These are phyloP conservation scores for Erythrobasidium hasegawianum DNA, from an alignment of 1,284 basidiomycete species.

Conservation along the genomic window DNA sequence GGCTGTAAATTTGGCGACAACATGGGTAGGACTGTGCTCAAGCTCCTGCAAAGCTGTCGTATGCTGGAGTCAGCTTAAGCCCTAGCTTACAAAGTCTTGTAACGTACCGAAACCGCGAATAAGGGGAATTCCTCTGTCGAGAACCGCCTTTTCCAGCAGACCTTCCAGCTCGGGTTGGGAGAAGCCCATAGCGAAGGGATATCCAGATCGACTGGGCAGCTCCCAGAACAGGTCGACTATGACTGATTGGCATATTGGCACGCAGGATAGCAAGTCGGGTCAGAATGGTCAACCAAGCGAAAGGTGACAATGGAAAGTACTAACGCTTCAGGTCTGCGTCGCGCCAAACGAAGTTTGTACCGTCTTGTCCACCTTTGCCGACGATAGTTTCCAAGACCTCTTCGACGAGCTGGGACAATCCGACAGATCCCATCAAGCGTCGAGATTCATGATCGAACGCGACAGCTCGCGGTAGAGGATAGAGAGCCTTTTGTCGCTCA, in stretches of 20 bases:
- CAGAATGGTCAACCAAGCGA: too few relatives aligned
- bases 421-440: conserved; percentile 24
- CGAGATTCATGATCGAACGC: conserved; percentile 38
- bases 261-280: too few relatives aligned
- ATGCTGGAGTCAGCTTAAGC: too few relatives aligned
- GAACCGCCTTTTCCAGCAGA: conserved; percentile 30
- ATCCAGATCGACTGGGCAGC: conserved; percentile 33
- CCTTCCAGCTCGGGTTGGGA: conserved; percentile 36
- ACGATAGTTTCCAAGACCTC: neutral
- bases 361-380: conserved; percentile 16
- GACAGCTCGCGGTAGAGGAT: conserved; percentile 38
- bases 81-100: too few relatives aligned
- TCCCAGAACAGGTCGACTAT: conserved; percentile 35
- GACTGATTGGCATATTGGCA: too few relatives aligned
- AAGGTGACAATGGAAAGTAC: too few relatives aligned
- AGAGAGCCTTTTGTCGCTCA: conserved; percentile 38
- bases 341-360: conserved; percentile 31
- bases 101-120: neutral
- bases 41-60: too few relatives aligned
- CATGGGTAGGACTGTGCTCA: too few relatives aligned
- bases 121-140: neutral
- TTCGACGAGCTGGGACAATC: neutral
- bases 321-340: conserved; percentile 1
- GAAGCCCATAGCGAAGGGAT: conserved; percentile 24
- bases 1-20: too few relatives aligned